These are phyloP conservation scores for Chaetomiaceae sp. DNA, from an alignment of 2,329 filamentous ascomycete species.

Conservation along the genomic window DNA sequence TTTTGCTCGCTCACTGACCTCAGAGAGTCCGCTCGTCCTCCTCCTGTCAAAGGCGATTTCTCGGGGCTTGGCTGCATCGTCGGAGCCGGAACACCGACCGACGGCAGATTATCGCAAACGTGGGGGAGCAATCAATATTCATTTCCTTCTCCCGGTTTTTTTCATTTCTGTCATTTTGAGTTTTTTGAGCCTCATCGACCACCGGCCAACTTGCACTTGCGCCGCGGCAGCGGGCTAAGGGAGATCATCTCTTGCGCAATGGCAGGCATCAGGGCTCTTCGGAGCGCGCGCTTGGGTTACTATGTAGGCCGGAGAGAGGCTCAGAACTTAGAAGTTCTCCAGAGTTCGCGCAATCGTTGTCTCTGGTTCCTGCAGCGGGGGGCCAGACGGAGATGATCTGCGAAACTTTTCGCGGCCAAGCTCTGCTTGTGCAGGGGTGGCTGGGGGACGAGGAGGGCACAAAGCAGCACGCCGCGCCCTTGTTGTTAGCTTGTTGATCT, in stretches of 20 bases:
- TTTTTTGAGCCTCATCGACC: slow-evolving; percentile 17
- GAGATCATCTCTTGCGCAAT: no score
- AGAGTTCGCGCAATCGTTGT: no score
- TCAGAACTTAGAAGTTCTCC: no score
- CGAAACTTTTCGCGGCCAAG: neutral
- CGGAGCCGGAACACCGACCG: slow-evolving; percentile 5
- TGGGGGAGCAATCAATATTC: slow-evolving; percentile 13
- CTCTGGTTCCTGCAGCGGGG: slow-evolving; percentile 20
- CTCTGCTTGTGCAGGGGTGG: neutral
- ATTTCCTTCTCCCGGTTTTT: slow-evolving; percentile 1
- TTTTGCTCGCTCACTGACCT: no score
- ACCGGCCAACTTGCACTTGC: neutral
- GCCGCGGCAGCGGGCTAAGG: neutral
- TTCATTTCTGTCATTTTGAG: no score
- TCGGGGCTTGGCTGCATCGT: neutral
- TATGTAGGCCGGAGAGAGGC: no score
- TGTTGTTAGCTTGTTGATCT: no score
- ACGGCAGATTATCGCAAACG: neutral
- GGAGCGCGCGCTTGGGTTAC: neutral
- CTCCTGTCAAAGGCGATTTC: neutral
- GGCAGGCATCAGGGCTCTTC: no score
- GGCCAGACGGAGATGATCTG: neutral
- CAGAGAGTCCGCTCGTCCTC: no score
- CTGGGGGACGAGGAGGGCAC: neutral
- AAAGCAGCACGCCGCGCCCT: no score